Base-by-base conservation (phyloP, 805 yeast species). In the Ogataea thermomethanolica region DNA sequence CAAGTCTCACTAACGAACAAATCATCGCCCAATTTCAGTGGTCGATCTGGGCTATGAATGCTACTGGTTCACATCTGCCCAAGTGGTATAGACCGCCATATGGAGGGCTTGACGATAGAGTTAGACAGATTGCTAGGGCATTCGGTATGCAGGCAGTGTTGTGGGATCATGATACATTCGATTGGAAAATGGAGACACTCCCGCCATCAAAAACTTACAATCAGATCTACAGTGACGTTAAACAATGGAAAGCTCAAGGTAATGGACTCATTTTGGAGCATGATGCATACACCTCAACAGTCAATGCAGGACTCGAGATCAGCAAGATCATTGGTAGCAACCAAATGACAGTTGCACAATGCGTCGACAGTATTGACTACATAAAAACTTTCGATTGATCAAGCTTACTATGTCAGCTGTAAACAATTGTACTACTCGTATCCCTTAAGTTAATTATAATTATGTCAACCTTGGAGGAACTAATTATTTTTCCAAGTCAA, bases 31-130 rank as follows among this genome's bases (percentile, higher is more conserved):
- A 91, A 59, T 65, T 91, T 27, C 82, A 90, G 61, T 91, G 99
- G 99, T 81, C 95, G 1, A 79, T 88, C 24, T 91, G 97, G 97
- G 96, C 97, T 5, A 86, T 90, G 89, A 90, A 91, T 65, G 96
- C 96, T 1, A 89, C 97, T 0, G 85, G 87, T 0, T 70, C 80
- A 21, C 90, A 89, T 54, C 58, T 85, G 8, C 99, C 99, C 6
- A 83, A 82, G 55, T 91, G 91, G 85, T 91, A 85, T 61, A 74
- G 99, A 50, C 99, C 99, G 0, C 99, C 99, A 1, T 91, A 87
- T 58, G 99, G 98, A 1, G 97, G 95, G 0, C 71, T 87, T 25
- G 99, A 91, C 64, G 82, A 89, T 58, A 68, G 98, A 39, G 84
- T 91, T 1, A 68, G 98, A 42, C 66, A 80, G 2, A 85, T 91